Evolutionary conservation across 257 asterid species (phyloP).

Genomic region (Solanum ossicruentum): DNA sequence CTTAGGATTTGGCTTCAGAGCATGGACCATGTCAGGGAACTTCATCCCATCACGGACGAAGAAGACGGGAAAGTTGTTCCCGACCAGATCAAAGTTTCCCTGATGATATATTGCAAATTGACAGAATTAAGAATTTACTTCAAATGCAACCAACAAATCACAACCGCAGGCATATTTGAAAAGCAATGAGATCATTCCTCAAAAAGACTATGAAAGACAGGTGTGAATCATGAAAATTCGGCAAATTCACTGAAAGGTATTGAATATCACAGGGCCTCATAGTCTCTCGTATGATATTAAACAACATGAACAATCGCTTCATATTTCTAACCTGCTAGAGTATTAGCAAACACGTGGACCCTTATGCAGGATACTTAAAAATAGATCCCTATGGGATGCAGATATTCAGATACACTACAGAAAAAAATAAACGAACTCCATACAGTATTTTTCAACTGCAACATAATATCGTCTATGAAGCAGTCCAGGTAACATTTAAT

Average conservation of each 20-base stretch:
- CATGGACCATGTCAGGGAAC: conserved; percentile 28
- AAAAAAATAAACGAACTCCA: not conserved
- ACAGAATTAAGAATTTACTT: not conserved
- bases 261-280: not conserved
- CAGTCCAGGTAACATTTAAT: not conserved
- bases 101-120: not conserved
- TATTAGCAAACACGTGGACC: not conserved
- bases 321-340: not conserved
- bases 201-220: not conserved
- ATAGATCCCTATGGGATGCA: not conserved
- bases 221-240: not conserved
- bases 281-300: not conserved
- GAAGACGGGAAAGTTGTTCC: conserved; percentile 30
- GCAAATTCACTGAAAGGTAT: not conserved
- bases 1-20: conserved; percentile 27
- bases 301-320: not conserved
- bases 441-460: not conserved
- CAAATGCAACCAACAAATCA: not conserved
- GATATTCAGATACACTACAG: not conserved
- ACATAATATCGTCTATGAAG: not conserved
- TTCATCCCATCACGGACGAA: conserved; percentile 28
- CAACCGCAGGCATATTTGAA: not conserved
- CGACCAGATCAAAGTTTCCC: conserved; percentile 31
- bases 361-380: not conserved
- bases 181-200: not conserved